These are phyloP conservation scores for Porphyrellus sp. DNA, from an alignment of 1,284 basidiomycete genomes.

Conservation along the genomic window DNA sequence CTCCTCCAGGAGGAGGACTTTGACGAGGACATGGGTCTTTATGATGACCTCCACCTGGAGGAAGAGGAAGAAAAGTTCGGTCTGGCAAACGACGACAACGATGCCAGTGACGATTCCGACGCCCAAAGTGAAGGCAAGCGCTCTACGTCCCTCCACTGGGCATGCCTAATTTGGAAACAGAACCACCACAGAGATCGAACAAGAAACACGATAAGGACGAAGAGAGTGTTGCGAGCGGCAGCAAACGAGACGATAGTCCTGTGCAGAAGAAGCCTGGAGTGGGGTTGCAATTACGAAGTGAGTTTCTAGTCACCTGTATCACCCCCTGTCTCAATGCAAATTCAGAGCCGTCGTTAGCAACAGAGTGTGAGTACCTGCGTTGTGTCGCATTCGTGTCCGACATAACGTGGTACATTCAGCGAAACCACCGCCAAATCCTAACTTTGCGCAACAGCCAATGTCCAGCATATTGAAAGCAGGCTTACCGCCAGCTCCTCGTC, in stretches of 20 bases:
- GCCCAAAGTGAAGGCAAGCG: conserved; percentile 66
- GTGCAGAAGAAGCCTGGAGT: conserved; percentile 70
- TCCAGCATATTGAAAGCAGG: conserved; percentile 74
- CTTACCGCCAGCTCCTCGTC: conserved; percentile 50
- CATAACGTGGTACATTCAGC: conserved; percentile 38
- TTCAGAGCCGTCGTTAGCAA: conserved; percentile 45
- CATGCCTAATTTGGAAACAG: conserved; percentile 34
- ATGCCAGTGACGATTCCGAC: conserved; percentile 67
- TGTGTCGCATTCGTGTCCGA: conserved; percentile 16
- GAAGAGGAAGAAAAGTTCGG: conserved; percentile 95
- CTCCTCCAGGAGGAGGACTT: conserved; percentile 86
- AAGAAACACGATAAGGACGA: conserved; percentile 82
- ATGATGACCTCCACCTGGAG: conserved; percentile 96
- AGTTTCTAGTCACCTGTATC: conserved; percentile 25
- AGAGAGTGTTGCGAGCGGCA: conserved; percentile 62
- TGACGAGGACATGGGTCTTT: conserved; percentile 96
- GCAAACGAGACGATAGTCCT: conserved; percentile 71
- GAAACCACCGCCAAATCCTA: conserved; percentile 78
- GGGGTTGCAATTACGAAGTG: conserved; percentile 65
- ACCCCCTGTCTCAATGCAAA: conserved; percentile 5
- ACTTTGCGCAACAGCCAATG: conserved; percentile 80
- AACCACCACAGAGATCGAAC: conserved; percentile 60
- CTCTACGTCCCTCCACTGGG: background rate
- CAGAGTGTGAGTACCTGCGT: conserved; percentile 44
- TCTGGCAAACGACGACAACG: conserved; percentile 71